phyloP scores from a whole-genome alignment of 208 protist genomes.

The Leptomonas seymouri region DNA sequence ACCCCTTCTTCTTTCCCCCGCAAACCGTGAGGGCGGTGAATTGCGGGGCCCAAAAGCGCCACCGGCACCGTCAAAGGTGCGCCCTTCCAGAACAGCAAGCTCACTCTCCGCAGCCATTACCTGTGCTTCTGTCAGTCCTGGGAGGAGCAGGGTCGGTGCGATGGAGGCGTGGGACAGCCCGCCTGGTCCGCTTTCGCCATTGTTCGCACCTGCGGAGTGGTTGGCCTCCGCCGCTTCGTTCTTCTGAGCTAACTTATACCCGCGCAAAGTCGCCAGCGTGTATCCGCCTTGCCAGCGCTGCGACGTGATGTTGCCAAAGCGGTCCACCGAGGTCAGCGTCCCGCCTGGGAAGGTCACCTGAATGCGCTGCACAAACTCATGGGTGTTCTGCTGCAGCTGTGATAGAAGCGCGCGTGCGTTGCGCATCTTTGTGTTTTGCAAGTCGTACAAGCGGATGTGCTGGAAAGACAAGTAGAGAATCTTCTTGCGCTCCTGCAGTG shows the following conservation, averaged over 20 bases:
- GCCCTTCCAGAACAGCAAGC: constrained; percentile 34
- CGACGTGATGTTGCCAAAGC: constrained; percentile 82
- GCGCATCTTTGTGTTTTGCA: constrained; percentile 87
- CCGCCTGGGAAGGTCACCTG: constrained; percentile 79
- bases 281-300: constrained; percentile 87
- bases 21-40: neutral
- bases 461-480: constrained; percentile 92
- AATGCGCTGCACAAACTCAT: constrained; percentile 65
- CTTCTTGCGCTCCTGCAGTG: constrained; percentile 89
- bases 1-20: neutral
- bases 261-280: constrained; percentile 73
- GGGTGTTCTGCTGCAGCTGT: constrained; percentile 69
- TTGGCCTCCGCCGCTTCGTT: constrained; percentile 1
- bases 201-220: neutral
- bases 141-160: neutral
- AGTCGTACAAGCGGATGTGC: constrained; percentile 92
- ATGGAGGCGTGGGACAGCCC: neutral
- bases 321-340: constrained; percentile 82
- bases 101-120: constrained; percentile 65
- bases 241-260: constrained; percentile 41
- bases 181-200: neutral
- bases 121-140: constrained; percentile 44
- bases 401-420: constrained; percentile 66
- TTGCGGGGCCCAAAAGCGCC: neutral
- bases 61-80: constrained; percentile 7